These are phyloP conservation scores for Gaeumannomyces sp. DNA, from an alignment of 2,329 filamentous ascomycete genomes.

Conservation along the genomic window DNA sequence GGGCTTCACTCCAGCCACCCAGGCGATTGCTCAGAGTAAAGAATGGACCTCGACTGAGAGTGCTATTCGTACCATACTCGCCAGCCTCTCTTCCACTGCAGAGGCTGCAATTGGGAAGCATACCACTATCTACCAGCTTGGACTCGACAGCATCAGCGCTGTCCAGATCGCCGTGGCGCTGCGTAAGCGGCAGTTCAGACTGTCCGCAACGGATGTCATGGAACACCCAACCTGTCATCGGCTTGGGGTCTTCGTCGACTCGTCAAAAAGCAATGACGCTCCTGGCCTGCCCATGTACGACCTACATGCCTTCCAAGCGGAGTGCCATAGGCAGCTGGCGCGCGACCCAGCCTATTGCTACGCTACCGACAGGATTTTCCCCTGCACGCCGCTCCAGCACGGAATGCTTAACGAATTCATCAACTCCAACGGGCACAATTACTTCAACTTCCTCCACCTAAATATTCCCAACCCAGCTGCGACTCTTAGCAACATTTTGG, in stretches of 20 bases:
- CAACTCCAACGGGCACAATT: conserved; percentile 59
- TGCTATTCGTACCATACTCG: conserved; percentile 49
- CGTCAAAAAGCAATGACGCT: neutral
- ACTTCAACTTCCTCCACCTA: conserved; percentile 68
- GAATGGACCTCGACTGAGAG: conserved; percentile 46
- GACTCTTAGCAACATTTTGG: conserved; percentile 29
- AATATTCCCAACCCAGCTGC: conserved; percentile 30
- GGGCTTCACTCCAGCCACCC: neutral
- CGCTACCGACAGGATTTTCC: conserved; percentile 54
- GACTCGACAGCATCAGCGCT: conserved; percentile 85
- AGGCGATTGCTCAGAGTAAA: neutral
- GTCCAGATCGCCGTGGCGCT: conserved; percentile 68
- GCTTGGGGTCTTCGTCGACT: conserved; percentile 23
- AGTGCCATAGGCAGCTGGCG: neutral
- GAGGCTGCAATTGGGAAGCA: conserved; percentile 44
- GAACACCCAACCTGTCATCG: conserved; percentile 46
- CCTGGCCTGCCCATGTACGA: conserved; percentile 27
- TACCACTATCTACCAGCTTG: conserved; percentile 80
- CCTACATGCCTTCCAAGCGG: conserved; percentile 30
- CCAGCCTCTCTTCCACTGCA: conserved; percentile 49
- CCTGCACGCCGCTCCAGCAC: conserved; percentile 73
- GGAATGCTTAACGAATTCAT: conserved; percentile 74
- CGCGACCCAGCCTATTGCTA: neutral
- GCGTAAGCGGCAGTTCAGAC: conserved; percentile 47
- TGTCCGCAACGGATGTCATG: conserved; percentile 70